Base-by-base conservation (phyloP, 148 eudicot species). In the Hydrangea macrophylla region DNA sequence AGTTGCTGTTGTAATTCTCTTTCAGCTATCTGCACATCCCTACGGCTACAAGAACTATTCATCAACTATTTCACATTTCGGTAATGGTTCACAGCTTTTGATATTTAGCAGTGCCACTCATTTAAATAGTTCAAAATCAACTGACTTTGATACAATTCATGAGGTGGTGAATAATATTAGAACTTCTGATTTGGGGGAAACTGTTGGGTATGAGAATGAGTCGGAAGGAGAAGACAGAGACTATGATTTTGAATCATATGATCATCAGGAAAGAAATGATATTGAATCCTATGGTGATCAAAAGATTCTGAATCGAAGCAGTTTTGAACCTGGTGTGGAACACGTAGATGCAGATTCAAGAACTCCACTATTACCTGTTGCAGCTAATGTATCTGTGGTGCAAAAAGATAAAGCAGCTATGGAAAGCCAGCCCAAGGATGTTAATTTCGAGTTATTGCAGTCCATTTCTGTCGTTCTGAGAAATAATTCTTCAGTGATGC, bases 21-120 rank as follows among this genome's bases (percentile, higher is more conserved):
- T 39, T 55, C 86, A 86, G 59, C 77, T 80, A 24, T 73, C 58
- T 53, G 81, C 24, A 51, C 57, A 73, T 68, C 76, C 73, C 60
- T 70, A n/a, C n/a, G n/a, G n/a, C n/a, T n/a, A 70, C 58, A 55
- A 48, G 45, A 72, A 31, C 50, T 67, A 70, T 42, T 23, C 44
- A 25, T 65, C 67, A 3, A 9, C 65, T 42, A 22, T 60, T 45
- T 69, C 73, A 13, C n/a, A 58, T 70, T 70, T 25, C 27, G 45
- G 40, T 36, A 54, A 61, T 31, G 64, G 66, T 61, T 67, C 58
- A 22, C 33, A 27, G 35, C 26, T 54, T 55, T 15, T 53, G 36
- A 60, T 1, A 1, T 25, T 24, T 28, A 58, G 50, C 32, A 73
- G 37, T 45, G 59, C 37, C 27, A 44, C 48, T 51, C 39, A 33